phyloP scores from a whole-genome alignment of 1,284 basidiomycete species.

The Ceratobasidium sp. region DNA sequence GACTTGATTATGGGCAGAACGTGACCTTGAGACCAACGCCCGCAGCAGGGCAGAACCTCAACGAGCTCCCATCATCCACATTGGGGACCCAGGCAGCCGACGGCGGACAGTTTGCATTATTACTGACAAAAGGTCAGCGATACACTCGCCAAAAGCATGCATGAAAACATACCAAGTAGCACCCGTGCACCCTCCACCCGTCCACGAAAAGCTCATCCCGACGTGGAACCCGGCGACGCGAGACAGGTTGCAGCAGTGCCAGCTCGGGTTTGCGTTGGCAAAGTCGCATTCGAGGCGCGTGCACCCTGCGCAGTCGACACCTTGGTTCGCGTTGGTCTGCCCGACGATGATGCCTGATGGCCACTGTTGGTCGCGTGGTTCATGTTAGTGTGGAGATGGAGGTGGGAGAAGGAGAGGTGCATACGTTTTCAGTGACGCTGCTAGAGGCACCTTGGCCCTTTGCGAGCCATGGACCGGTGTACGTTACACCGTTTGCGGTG shows the following conservation, averaged over 20 bases:
- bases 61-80: slow-evolving; percentile 27
- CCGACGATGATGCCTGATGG: slow-evolving; percentile 24
- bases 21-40: slow-evolving; percentile 19
- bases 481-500: slow-evolving; percentile 34
- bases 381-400: not conserved
- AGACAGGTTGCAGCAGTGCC: slow-evolving; percentile 37
- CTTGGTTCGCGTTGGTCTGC: slow-evolving; percentile 37
- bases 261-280: slow-evolving; percentile 25
- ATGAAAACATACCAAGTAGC: slow-evolving; percentile 25
- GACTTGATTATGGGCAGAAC: slow-evolving; percentile 42
- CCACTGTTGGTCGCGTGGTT: slow-evolving; percentile 3
- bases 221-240: slow-evolving; percentile 25
- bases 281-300: slow-evolving; percentile 36
- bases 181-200: slow-evolving; percentile 28
- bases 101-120: slow-evolving; percentile 9
- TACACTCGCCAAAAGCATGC: not conserved
- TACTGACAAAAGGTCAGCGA: too few species aligned
- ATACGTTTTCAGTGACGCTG: slow-evolving; percentile 36
- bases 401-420: not conserved
- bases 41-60: slow-evolving; percentile 28
- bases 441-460: slow-evolving; percentile 26
- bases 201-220: slow-evolving; percentile 39
- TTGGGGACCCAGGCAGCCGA: slow-evolving; percentile 35
- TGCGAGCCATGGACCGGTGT: slow-evolving; percentile 20
- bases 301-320: slow-evolving; percentile 27